phyloP scores from a whole-genome alignment of 2,329 filamentous ascomycete species.

The Trichoderma sp. region DNA sequence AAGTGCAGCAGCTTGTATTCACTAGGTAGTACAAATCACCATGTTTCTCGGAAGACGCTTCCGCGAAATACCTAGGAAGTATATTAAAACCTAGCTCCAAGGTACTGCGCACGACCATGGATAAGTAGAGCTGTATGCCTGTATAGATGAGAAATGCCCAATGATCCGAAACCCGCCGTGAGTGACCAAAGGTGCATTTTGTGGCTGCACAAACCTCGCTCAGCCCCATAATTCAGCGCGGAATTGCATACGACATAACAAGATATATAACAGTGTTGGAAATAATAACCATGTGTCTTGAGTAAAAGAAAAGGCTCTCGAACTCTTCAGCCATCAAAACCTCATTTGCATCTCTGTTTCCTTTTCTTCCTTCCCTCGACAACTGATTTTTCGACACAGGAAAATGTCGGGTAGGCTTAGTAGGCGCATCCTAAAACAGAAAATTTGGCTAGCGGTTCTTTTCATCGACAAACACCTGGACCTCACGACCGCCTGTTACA shows the following conservation, averaged over 20 bases:
- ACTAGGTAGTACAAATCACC: background rate
- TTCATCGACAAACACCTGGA: too few relatives aligned
- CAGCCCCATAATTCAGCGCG: background rate
- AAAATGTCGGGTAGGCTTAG: background rate
- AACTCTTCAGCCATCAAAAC: background rate
- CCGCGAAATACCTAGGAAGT: background rate
- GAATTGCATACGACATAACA: background rate
- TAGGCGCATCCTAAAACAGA: background rate
- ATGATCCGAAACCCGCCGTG: background rate
- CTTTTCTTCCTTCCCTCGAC: background rate
- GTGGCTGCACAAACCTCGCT: too few relatives aligned
- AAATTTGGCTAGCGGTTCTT: background rate
- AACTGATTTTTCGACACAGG: background rate
- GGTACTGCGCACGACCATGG: background rate
- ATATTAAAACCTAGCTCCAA: background rate
- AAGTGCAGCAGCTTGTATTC: too few relatives aligned
- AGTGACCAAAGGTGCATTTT: too few relatives aligned
- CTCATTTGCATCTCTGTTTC: background rate
- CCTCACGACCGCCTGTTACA: background rate
- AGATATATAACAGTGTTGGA: too few relatives aligned
- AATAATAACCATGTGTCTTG: background rate
- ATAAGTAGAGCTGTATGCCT: too few relatives aligned
- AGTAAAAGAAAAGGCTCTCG: background rate
- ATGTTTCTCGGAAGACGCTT: background rate
- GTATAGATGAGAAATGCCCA: background rate